These are phyloP conservation scores for Candida nanaspora DNA, from an alignment of 805 yeast genomes.

Conservation along the genomic window DNA sequence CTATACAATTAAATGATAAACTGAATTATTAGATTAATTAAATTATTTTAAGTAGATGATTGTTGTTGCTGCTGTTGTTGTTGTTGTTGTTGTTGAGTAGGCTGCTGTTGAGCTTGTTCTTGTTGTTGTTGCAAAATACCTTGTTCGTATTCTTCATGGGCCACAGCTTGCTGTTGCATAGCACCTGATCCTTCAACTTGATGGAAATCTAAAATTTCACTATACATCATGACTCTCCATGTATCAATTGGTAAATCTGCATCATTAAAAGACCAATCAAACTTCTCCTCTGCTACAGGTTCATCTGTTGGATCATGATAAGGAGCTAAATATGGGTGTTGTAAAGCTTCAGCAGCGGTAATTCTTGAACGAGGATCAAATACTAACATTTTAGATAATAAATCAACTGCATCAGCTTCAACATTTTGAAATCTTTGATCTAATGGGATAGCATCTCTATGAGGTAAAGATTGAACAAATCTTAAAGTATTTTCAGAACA, in stretches of 20 bases:
- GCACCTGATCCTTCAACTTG: slow-evolving; percentile 52
- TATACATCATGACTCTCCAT: slow-evolving; percentile 99
- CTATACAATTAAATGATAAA: no score
- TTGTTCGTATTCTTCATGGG: no score
- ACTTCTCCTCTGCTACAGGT: slow-evolving; percentile 85
- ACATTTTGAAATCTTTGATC: slow-evolving; percentile 71
- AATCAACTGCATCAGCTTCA: slow-evolving; percentile 81
- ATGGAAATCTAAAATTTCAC: slow-evolving; percentile 93
- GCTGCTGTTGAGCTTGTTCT: neutral
- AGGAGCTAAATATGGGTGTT: slow-evolving; percentile 87
- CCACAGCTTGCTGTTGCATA: neutral
- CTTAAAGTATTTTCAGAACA: slow-evolving; percentile 92
- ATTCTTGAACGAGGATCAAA: slow-evolving; percentile 94
- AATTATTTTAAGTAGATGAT: no score
- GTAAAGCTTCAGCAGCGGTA: slow-evolving; percentile 83
- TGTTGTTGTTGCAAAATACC: neutral
- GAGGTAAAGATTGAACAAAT: slow-evolving; percentile 90
- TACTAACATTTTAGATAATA: slow-evolving; percentile 82
- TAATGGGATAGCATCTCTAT: slow-evolving; percentile 86
- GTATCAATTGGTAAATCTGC: slow-evolving; percentile 97
- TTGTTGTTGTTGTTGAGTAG: neutral
- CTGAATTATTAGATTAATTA: no score
- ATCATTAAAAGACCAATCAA: slow-evolving; percentile 98
- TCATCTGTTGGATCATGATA: slow-evolving; percentile 98
- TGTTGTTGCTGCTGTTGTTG: no score